These are phyloP conservation scores for Kodamaea laetipori DNA, from an alignment of 805 yeast genomes.

Conservation along the genomic window DNA sequence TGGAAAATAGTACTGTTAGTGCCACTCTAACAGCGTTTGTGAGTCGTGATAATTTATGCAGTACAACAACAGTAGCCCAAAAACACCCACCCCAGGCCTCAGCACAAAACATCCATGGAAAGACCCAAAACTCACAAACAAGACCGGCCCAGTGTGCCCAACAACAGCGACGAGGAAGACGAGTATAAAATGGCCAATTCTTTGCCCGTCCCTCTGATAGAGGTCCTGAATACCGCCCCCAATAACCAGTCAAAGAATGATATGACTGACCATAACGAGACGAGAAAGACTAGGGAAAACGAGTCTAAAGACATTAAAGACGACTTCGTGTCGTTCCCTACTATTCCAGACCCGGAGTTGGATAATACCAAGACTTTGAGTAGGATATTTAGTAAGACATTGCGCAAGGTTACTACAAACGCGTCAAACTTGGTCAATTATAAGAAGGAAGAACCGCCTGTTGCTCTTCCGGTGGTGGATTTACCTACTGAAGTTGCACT, in stretches of 20 bases:
- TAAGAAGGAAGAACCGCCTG: constrained; percentile 7
- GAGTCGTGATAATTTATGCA: neutral
- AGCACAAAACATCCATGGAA: neutral
- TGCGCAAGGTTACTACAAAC: constrained; percentile 44
- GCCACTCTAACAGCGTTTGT: no score
- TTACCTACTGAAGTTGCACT: neutral
- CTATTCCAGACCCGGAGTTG: constrained; percentile 44
- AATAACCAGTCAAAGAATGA: neutral
- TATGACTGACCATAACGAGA: neutral
- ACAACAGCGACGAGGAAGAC: constrained; percentile 19
- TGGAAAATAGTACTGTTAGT: no score
- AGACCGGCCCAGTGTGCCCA: constrained; percentile 5
- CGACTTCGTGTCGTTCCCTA: constrained; percentile 46
- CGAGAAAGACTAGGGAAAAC: no score
- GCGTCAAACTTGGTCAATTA: constrained; percentile 25
- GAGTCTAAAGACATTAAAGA: constrained; percentile 12
- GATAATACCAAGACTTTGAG: constrained; percentile 36
- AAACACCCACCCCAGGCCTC: neutral
- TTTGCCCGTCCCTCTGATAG: neutral
- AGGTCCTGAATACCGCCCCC: neutral
- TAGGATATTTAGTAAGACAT: constrained; percentile 37
- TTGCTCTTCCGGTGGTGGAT: neutral
- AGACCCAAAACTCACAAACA: constrained; percentile 1
- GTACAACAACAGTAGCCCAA: constrained; percentile 5
- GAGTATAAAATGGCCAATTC: neutral